Conservation (phyloP, 2,329 filamentous ascomycete species). For the Biscogniauxia marginata region DNA sequence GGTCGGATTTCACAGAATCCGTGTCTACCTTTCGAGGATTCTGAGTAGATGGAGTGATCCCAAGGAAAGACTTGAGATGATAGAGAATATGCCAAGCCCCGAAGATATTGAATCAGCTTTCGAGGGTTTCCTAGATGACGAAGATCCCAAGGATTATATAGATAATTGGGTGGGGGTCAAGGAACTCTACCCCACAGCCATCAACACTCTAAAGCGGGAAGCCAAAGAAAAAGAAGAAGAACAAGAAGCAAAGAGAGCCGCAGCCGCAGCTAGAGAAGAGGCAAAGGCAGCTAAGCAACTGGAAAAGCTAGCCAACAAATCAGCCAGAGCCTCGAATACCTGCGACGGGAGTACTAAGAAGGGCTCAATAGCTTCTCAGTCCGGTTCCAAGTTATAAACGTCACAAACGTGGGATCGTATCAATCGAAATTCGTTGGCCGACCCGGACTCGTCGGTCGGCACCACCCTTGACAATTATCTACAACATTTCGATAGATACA, state of each 20-base stretch:
- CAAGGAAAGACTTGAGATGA: neutral
- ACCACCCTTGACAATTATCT: too few relatives aligned
- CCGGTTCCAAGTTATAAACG: too few relatives aligned
- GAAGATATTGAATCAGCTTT: neutral
- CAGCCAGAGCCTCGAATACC: too few relatives aligned
- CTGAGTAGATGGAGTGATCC: neutral
- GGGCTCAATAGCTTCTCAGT: too few relatives aligned
- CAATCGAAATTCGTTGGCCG: too few relatives aligned
- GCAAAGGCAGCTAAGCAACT: neutral
- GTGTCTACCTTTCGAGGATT: neutral
- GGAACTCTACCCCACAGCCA: neutral
- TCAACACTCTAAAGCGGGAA: neutral
- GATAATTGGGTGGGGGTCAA: neutral
- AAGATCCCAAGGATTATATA: neutral
- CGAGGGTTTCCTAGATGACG: neutral
- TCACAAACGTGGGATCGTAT: too few relatives aligned
- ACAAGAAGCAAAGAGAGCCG: neutral
- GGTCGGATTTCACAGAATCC: neutral
- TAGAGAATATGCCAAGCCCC: neutral
- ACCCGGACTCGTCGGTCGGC: too few relatives aligned
- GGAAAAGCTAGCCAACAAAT: neutral
- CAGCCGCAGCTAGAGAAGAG: neutral
- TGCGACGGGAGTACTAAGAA: too few relatives aligned
- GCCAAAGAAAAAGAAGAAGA: neutral
- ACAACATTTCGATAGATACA: too few relatives aligned